phyloP scores from a whole-genome alignment of 768 basidiomycete genomes.

The Trametes punicea region DNA sequence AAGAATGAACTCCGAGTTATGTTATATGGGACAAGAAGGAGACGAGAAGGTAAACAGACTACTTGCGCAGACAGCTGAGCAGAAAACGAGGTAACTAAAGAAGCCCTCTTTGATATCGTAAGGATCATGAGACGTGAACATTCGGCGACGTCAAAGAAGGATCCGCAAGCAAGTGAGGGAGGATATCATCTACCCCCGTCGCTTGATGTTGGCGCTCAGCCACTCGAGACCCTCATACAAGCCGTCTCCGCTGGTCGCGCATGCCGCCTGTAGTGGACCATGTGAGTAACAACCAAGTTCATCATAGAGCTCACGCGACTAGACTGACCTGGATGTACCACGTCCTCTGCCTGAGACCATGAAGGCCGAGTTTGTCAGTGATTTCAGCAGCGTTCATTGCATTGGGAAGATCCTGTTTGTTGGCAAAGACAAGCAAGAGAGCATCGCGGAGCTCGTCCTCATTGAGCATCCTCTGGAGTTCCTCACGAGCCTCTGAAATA shows the following conservation, averaged over 20 bases:
- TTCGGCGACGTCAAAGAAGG: slow-evolving; percentile 31
- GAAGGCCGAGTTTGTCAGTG: slow-evolving; percentile 98
- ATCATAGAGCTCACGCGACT: slow-evolving; percentile 14
- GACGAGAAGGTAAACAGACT: slow-evolving; percentile 7
- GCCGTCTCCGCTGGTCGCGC: slow-evolving; percentile 97
- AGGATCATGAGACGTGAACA: slow-evolving; percentile 53
- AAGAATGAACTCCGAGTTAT: slow-evolving; percentile 23
- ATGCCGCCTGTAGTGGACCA: slow-evolving; percentile 68
- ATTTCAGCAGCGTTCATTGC: slow-evolving; percentile 99
- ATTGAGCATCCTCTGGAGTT: slow-evolving; percentile 98
- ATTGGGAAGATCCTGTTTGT: slow-evolving; percentile 99
- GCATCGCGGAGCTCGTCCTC: slow-evolving; percentile 99
- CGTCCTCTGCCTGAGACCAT: slow-evolving; percentile 92
- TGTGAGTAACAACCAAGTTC: not conserved
- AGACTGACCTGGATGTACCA: slow-evolving; percentile 91
- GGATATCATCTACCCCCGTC: slow-evolving; percentile 57
- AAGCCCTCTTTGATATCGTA: slow-evolving; percentile 33
- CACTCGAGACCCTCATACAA: slow-evolving; percentile 98
- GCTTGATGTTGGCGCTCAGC: slow-evolving; percentile 89
- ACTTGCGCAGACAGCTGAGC: slow-evolving; percentile 18
- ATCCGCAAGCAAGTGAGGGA: slow-evolving; percentile 46
- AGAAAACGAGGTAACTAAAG: slow-evolving; percentile 18
- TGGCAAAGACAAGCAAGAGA: slow-evolving; percentile 97
- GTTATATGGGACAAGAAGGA: slow-evolving; percentile 26
- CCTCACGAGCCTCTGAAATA: slow-evolving; percentile 98